Percentiles rank a stretch among this genome's conserved stretches.
These are phyloP conservation scores for Aspergillus indologenus DNA, from an alignment of 495 filamentous ascomycete genomes.

Conservation along the genomic window DNA sequence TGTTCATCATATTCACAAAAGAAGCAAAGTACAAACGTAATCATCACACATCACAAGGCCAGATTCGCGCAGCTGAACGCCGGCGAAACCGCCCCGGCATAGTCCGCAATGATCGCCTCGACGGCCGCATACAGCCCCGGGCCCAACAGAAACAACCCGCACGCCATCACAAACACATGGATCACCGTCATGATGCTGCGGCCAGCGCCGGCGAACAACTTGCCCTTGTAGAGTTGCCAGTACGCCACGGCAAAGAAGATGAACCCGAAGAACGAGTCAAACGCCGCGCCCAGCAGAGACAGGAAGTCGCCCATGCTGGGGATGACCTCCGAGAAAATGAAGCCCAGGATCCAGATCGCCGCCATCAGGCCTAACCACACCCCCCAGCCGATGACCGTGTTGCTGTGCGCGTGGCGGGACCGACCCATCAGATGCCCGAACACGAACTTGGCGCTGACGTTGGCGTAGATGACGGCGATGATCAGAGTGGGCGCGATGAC, in stretches of 20 bases:
- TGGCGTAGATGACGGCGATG: slow-evolving; percentile 50
- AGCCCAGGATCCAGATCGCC: slow-evolving; percentile 43
- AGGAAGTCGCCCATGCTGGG: slow-evolving; percentile 51
- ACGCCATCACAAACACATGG: slow-evolving; percentile 38
- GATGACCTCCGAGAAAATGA: slow-evolving; percentile 50
- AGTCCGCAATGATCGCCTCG: slow-evolving; percentile 50
- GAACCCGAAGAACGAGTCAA: slow-evolving; percentile 40
- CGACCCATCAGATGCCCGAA: slow-evolving; percentile 47
- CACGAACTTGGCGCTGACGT: slow-evolving; percentile 50
- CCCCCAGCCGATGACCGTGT: slow-evolving; percentile 49
- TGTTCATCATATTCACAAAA: background rate
- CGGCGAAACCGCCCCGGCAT: slow-evolving; percentile 34
- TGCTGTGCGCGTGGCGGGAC: slow-evolving; percentile 45
- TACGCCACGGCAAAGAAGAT: slow-evolving; percentile 50
- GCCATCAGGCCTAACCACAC: slow-evolving; percentile 46
- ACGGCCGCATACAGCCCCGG: slow-evolving; percentile 52
- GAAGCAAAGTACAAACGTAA: background rate
- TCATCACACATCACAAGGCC: slow-evolving; percentile 25
- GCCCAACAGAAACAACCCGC: slow-evolving; percentile 48
- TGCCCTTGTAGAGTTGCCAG: slow-evolving; percentile 44
- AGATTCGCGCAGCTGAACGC: slow-evolving; percentile 49
- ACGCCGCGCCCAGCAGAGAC: slow-evolving; percentile 49
- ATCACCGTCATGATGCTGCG: slow-evolving; percentile 39
- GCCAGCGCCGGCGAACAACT: slow-evolving; percentile 25
- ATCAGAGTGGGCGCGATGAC: slow-evolving; percentile 49